These are phyloP conservation scores for Rhynchospora breviuscula DNA, from an alignment of 176 grass and related monocot species.

Conservation along the genomic window DNA sequence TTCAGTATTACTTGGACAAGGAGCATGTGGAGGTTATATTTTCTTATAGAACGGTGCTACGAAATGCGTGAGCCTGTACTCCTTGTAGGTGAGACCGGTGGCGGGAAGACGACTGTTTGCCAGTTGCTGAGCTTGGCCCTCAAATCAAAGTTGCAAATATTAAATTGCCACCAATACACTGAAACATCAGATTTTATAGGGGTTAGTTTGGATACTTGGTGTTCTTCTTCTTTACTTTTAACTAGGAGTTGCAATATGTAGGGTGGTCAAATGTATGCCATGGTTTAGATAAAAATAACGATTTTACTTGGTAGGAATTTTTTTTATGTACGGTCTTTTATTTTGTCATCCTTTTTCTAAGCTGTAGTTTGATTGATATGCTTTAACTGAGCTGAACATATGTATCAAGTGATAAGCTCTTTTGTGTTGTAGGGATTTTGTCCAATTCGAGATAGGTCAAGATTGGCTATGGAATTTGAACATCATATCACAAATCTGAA, in stretches of 20 bases:
- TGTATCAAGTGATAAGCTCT: conserved; percentile 8
- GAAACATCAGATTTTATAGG: conserved; percentile 97
- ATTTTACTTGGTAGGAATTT: not conserved
- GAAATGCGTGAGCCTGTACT: conserved; percentile 85
- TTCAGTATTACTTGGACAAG: conserved; percentile 93
- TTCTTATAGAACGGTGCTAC: conserved; percentile 89
- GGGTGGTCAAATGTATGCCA: not conserved
- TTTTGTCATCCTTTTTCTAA: conserved; percentile 17
- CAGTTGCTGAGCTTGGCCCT: conserved; percentile 74
- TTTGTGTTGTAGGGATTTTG: conserved; percentile 67
- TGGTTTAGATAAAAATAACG: not conserved
- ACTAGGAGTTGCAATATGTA: not conserved
- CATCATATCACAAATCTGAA: conserved; percentile 47
- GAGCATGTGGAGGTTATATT: conserved; percentile 87
- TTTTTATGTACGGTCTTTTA: not conserved
- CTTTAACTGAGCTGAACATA: not conserved
- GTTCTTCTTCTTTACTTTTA: not conserved
- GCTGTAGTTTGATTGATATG: not conserved
- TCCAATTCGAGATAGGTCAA: conserved; percentile 86
- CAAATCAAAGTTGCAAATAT: conserved; percentile 64
- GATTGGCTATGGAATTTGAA: conserved; percentile 64
- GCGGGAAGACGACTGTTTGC: conserved; percentile 94
- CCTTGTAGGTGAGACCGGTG: conserved; percentile 93
- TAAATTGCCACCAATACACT: conserved; percentile 99
- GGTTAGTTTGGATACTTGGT: conserved; percentile 39